phyloP scores from a whole-genome alignment of 2,329 filamentous ascomycete genomes.

The Pseudogymnoascus sp. region DNA sequence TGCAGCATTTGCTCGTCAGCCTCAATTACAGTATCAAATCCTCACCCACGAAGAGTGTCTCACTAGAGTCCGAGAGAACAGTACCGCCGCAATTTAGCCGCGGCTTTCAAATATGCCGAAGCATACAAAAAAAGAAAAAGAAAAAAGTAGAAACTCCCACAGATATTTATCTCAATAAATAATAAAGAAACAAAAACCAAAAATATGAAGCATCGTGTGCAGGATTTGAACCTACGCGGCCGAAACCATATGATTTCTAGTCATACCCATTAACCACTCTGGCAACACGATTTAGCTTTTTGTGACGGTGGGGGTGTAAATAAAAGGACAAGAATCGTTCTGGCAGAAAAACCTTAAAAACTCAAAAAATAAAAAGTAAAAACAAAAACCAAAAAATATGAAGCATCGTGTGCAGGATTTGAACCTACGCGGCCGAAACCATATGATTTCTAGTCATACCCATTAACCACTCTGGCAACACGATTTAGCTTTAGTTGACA shows the following conservation, averaged over 20 bases:
- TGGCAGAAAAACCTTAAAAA: background rate
- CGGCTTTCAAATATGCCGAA: background rate
- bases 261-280: constrained; percentile 4
- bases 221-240: constrained; percentile 1
- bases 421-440: background rate
- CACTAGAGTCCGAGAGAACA: no score
- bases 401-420: background rate
- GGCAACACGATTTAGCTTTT: background rate
- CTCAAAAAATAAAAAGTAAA: background rate
- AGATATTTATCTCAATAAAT: background rate
- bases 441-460: constrained; percentile 4
- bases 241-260: constrained; percentile 1
- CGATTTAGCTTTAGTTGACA: background rate
- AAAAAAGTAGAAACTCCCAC: background rate
- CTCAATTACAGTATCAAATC: no score
- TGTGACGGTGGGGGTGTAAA: background rate
- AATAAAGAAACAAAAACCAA: background rate
- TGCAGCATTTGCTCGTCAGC: no score
- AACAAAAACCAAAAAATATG: background rate
- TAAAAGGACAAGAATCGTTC: background rate
- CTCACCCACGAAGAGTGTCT: no score
- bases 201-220: background rate
- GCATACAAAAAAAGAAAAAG: background rate
- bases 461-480: constrained; percentile 2
- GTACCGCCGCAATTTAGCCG: background rate